Evolutionary conservation across 768 basidiomycete genomes (phyloP).

Genomic region (Tulasnella sp.): DNA sequence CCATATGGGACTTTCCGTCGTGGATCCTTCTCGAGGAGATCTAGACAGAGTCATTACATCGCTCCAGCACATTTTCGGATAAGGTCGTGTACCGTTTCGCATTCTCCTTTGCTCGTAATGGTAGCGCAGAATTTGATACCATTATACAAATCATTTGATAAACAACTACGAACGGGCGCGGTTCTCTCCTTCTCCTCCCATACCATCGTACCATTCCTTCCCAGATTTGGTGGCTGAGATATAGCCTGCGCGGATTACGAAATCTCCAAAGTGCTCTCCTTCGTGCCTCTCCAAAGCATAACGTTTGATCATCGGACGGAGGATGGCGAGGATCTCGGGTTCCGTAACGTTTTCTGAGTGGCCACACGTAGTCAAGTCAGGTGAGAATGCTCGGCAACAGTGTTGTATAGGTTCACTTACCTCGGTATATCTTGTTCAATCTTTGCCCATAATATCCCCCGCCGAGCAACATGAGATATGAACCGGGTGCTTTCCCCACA

Average conservation of each 20-base stretch:
- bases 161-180: constrained; percentile 24
- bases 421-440: constrained; percentile 93
- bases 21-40: constrained; percentile 66
- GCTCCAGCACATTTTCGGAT: not conserved
- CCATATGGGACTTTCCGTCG: constrained; percentile 89
- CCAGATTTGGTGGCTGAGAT: constrained; percentile 82
- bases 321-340: constrained; percentile 84
- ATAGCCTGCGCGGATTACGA: constrained; percentile 86
- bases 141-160: not conserved
- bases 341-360: constrained; percentile 75
- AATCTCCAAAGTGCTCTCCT: constrained; percentile 94
- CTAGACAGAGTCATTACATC: constrained; percentile 60
- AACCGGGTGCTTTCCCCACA: constrained; percentile 90
- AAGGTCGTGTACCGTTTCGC: not conserved
- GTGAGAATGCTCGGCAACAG: not conserved
- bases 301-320: constrained; percentile 88
- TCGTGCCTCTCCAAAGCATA: constrained; percentile 83
- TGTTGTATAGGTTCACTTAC: constrained; percentile 39
- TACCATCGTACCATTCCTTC: constrained; percentile 78
- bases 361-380: not conserved
- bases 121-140: not conserved
- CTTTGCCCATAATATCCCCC: constrained; percentile 94
- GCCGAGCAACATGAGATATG: constrained; percentile 91
- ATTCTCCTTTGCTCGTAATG: not conserved
- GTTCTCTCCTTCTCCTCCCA: constrained; percentile 72